Evolutionary conservation across 495 filamentous ascomycete genomes (phyloP).

Genomic region (Podospora sp.): DNA sequence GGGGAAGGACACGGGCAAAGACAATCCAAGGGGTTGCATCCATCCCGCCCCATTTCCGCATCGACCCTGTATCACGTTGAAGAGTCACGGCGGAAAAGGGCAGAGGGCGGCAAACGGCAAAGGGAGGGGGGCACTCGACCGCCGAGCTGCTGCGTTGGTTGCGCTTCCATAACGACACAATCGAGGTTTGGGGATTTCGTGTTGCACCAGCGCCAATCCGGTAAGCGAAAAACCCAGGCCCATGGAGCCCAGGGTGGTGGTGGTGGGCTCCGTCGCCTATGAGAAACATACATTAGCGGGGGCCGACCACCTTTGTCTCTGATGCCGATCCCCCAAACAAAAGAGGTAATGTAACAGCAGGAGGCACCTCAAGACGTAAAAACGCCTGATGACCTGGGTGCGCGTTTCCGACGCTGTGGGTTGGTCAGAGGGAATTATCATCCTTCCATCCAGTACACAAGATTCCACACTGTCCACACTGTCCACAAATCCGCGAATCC

Average conservation of each 20-base stretch:
- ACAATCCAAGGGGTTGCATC: neutral
- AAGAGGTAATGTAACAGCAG: neutral
- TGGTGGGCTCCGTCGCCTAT: neutral
- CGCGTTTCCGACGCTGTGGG: constrained; percentile 2
- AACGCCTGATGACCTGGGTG: neutral
- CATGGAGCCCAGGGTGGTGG: constrained; percentile 5
- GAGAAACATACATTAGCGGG: constrained; percentile 14
- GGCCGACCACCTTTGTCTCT: neutral
- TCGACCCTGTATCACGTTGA: neutral
- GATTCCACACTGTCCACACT: too few relatives aligned
- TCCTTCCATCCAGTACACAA: neutral
- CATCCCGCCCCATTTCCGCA: neutral
- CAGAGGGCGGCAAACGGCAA: neutral
- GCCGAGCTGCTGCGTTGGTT: neutral
- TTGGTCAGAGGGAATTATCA: neutral
- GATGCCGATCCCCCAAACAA: constrained; percentile 8
- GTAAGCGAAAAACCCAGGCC: constrained; percentile 11
- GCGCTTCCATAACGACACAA: neutral
- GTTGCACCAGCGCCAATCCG: constrained; percentile 17
- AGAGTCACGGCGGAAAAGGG: neutral
- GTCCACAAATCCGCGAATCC: too few relatives aligned
- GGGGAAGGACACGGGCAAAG: neutral
- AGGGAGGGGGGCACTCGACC: neutral
- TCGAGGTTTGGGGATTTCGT: constrained; percentile 2
- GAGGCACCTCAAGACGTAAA: neutral